These are phyloP conservation scores for Fusarium sarcochroum DNA, from an alignment of 2,329 filamentous ascomycete genomes.

Conservation along the genomic window DNA sequence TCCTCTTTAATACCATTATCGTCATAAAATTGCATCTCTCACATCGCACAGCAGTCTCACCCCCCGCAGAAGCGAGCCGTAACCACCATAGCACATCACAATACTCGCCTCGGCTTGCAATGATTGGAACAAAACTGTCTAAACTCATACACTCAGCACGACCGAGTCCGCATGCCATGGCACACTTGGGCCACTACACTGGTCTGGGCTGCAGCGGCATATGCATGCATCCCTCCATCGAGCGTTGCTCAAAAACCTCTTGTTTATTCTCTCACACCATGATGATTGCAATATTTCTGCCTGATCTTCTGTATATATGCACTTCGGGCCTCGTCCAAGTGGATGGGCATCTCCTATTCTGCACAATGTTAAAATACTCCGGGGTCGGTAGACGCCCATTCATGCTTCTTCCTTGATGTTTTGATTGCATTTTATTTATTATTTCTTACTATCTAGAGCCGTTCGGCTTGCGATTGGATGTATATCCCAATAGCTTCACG, in stretches of 20 bases:
- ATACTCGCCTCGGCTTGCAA: constrained; percentile 36
- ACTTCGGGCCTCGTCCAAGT: constrained; percentile 27
- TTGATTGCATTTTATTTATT: constrained; percentile 9
- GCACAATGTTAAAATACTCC: constrained; percentile 22
- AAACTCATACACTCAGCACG: not conserved
- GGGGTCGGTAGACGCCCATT: constrained; percentile 35
- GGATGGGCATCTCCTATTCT: constrained; percentile 20
- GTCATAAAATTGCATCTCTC: constrained; percentile 14
- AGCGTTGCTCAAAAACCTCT: constrained; percentile 26
- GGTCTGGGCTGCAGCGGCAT: constrained; percentile 44
- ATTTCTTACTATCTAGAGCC: constrained; percentile 4
- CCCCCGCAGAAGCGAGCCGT: constrained; percentile 28
- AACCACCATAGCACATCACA: constrained; percentile 8
- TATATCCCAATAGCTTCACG: constrained; percentile 49
- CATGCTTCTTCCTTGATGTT: constrained; percentile 33
- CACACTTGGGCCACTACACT: constrained; percentile 20
- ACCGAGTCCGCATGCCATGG: constrained; percentile 20
- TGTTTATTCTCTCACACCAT: constrained; percentile 35
- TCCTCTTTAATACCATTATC: not conserved
- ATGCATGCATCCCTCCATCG: constrained; percentile 42
- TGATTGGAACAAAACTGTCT: constrained; percentile 42
- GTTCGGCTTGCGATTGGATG: constrained; percentile 44
- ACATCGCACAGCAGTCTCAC: constrained; percentile 41
- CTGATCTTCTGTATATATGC: constrained; percentile 26
- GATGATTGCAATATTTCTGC: constrained; percentile 22